Conservation (phyloP, 2,329 filamentous ascomycete genomes). For the Claviceps sp. region DNA sequence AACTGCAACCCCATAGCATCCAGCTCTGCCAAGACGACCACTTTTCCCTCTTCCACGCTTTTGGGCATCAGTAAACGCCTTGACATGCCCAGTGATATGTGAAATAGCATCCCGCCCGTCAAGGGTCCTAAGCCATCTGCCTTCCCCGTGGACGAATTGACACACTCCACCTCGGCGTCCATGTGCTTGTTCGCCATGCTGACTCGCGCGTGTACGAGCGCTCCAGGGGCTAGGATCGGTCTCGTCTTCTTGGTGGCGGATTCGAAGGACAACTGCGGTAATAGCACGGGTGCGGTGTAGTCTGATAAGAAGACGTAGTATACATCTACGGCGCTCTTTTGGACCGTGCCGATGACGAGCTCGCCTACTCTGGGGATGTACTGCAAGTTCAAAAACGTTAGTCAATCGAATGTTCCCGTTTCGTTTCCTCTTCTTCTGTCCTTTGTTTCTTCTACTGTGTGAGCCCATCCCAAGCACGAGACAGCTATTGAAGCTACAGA, state of each 20-base stretch:
- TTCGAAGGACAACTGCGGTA: conserved; percentile 88
- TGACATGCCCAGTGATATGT: conserved; percentile 69
- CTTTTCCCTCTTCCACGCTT: conserved; percentile 44
- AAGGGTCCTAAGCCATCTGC: conserved; percentile 77
- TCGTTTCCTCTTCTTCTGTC: neutral
- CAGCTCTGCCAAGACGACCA: conserved; percentile 68
- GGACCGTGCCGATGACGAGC: conserved; percentile 75
- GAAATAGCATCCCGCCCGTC: conserved; percentile 73
- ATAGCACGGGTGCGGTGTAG: conserved; percentile 48
- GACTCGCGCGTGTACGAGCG: conserved; percentile 82
- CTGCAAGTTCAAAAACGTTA: conserved; percentile 23
- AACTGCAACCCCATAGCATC: conserved; percentile 67
- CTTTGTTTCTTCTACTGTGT: neutral
- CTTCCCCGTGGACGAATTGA: conserved; percentile 75
- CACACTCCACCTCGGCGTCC: conserved; percentile 82
- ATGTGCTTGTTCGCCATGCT: conserved; percentile 65
- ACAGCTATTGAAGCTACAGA: neutral
- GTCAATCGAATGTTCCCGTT: no score
- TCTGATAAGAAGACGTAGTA: conserved; percentile 69
- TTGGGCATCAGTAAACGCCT: conserved; percentile 58
- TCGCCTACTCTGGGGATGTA: conserved; percentile 74
- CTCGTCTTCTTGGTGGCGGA: conserved; percentile 83
- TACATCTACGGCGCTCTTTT: conserved; percentile 59
- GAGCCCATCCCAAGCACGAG: no score
- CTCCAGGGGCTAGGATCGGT: conserved; percentile 59